Evolutionary conservation across 306 rosid genomes (phyloP).

Genomic region (Cicer bijugum): DNA sequence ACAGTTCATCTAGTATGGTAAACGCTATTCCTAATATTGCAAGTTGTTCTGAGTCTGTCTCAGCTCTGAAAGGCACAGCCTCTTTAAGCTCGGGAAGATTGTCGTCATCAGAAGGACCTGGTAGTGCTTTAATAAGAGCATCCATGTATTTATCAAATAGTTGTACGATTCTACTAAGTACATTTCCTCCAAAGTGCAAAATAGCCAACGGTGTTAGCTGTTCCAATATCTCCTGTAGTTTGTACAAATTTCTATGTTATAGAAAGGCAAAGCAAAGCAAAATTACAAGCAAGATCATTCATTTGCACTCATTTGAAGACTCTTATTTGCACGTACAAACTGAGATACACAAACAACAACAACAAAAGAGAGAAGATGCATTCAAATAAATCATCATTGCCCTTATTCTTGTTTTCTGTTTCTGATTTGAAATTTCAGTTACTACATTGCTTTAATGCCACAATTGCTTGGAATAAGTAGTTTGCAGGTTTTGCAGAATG

Average conservation of each 20-base stretch:
- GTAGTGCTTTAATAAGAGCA: conserved; percentile 78
- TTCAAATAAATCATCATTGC: background rate
- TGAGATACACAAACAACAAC: conserved; percentile 11
- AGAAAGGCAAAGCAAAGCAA: conserved; percentile 16
- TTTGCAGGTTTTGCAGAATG: background rate
- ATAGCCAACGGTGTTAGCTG: conserved; percentile 73
- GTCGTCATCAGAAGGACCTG: conserved; percentile 93
- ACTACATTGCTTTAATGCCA: conserved; percentile 13
- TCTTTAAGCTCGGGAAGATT: conserved; percentile 80
- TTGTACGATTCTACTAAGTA: conserved; percentile 66
- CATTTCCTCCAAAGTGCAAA: conserved; percentile 84
- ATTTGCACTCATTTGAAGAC: conserved; percentile 15
- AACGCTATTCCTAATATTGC: conserved; percentile 86
- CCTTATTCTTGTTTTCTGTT: background rate
- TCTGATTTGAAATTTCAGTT: conserved; percentile 5
- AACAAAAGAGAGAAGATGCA: conserved; percentile 14
- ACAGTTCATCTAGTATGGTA: conserved; percentile 82
- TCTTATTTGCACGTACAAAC: conserved; percentile 2
- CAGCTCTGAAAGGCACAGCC: conserved; percentile 73
- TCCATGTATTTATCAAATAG: conserved; percentile 92
- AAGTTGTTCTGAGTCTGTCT: conserved; percentile 95
- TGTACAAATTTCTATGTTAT: conserved; percentile 34
- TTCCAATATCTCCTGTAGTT: conserved; percentile 84
- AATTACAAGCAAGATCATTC: conserved; percentile 35
- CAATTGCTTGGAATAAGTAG: background rate